phyloP scores from a whole-genome alignment of 257 asterid species.

The Solanum paucissectum region DNA sequence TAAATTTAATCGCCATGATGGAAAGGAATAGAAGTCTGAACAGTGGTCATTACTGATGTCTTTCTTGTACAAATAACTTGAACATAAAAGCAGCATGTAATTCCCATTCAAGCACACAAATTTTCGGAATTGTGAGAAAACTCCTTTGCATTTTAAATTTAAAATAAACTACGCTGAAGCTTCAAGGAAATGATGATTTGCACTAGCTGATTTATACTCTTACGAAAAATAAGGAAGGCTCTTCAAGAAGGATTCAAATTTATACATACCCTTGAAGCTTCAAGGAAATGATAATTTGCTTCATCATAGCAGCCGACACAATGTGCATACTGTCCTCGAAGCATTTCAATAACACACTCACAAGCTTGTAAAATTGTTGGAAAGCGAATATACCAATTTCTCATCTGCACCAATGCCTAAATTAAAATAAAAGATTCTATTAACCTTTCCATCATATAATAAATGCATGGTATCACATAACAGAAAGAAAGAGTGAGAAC shows the following conservation, averaged over 20 bases:
- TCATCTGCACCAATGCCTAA: conserved; percentile 93
- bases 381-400: conserved; percentile 69
- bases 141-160: neutral
- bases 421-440: conserved; percentile 6
- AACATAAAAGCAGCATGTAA: neutral
- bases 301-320: conserved; percentile 73
- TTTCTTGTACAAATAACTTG: neutral
- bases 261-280: conserved; percentile 62
- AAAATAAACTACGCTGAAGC: neutral
- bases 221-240: neutral
- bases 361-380: conserved; percentile 94
- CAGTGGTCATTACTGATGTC: neutral
- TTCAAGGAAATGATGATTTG: neutral
- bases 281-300: conserved; percentile 84
- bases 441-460: neutral
- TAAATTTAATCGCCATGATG: neutral
- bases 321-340: conserved; percentile 96
- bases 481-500: neutral
- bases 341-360: conserved; percentile 81
- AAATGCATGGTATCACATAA: neutral
- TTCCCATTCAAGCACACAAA: neutral
- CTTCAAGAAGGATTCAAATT: neutral
- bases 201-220: neutral
- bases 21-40: neutral
- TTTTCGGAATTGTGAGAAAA: neutral